phyloP scores from a whole-genome alignment of 257 asterid genomes.

The Phtheirospermum japonicum region DNA sequence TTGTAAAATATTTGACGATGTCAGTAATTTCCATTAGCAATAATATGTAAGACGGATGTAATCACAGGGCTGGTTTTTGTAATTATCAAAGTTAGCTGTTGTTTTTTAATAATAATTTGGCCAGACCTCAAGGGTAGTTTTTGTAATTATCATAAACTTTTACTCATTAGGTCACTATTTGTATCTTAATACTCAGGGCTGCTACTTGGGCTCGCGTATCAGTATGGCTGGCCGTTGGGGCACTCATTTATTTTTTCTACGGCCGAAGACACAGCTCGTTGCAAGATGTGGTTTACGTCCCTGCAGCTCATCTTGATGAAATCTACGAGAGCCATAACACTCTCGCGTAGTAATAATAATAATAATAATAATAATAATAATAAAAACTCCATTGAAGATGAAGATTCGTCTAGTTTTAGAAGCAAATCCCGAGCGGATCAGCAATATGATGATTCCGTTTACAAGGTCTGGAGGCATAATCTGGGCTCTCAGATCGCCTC shows the following conservation, averaged over 20 bases:
- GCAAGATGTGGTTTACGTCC: slow-evolving; percentile 75
- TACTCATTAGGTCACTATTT: not conserved
- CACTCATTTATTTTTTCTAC: slow-evolving; percentile 52
- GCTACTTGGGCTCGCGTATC: slow-evolving; percentile 87
- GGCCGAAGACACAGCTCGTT: slow-evolving; percentile 81
- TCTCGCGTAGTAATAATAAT: not conserved
- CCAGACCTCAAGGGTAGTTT: too few species aligned
- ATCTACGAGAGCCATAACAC: slow-evolving; percentile 43
- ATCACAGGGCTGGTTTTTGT: too few species aligned
- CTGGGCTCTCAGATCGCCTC: slow-evolving; percentile 3
- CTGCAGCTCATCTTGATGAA: slow-evolving; percentile 84
- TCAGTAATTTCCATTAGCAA: too few species aligned
- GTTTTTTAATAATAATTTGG: too few species aligned
- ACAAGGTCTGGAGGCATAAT: not conserved
- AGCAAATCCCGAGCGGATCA: not conserved
- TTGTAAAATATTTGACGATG: too few species aligned
- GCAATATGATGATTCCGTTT: too few species aligned
- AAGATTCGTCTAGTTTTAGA: not conserved
- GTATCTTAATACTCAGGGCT: slow-evolving; percentile 41
- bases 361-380: not conserved
- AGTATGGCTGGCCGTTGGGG: slow-evolving; percentile 71
- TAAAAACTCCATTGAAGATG: not conserved
- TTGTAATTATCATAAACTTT: too few species aligned
- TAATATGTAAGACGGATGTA: too few species aligned
- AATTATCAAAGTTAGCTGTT: too few species aligned